Conservation (phyloP, 2,329 filamentous ascomycete species). For the Venturia pyrina region DNA sequence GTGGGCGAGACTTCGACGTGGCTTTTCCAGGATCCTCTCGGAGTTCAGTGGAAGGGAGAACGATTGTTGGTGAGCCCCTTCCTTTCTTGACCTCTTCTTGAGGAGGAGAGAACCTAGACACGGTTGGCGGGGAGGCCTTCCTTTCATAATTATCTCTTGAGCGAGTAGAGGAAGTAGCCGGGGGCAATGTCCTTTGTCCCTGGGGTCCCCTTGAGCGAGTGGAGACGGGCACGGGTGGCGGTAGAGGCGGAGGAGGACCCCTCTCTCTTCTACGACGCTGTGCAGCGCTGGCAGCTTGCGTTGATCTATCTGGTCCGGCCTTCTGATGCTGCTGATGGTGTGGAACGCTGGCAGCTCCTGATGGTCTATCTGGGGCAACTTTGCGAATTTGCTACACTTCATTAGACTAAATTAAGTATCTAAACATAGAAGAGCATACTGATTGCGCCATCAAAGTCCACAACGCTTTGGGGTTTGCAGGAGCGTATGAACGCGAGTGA, state of each 20-base stretch:
- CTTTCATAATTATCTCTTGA: not conserved
- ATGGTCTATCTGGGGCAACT: no score
- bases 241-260: not conserved
- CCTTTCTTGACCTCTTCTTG: not conserved
- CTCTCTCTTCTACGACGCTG: not conserved
- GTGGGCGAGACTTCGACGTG: no score
- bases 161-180: not conserved
- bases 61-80: not conserved
- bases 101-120: not conserved
- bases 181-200: not conserved
- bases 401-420: no score
- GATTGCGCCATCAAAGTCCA: no score
- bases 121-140: not conserved
- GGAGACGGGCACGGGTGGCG: not conserved
- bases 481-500: no score
- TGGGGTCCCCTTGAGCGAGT: not conserved
- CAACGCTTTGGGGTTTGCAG: no score
- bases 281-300: slow-evolving; percentile 1
- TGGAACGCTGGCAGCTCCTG: no score
- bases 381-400: no score
- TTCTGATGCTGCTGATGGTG: no score
- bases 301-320: no score
- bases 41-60: not conserved
- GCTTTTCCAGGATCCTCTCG: not conserved
- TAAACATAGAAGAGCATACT: no score